phyloP scores from a whole-genome alignment of 345 rosid species.

The Odontarrhena argentea region DNA sequence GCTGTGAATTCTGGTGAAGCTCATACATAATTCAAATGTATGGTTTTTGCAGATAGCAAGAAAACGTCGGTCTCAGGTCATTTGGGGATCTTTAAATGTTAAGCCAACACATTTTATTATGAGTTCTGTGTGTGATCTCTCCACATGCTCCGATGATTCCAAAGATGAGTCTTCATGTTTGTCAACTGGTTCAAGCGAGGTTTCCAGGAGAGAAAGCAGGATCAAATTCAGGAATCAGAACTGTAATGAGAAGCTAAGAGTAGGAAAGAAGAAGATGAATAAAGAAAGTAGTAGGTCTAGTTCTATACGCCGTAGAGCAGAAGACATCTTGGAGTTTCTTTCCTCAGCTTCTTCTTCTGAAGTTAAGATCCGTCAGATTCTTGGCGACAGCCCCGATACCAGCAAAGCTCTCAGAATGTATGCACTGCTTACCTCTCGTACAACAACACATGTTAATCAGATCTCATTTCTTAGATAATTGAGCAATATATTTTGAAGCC shows the following conservation, averaged over 20 bases:
- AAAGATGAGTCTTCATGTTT: slow-evolving; percentile 52
- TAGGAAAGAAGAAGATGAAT: slow-evolving; percentile 14
- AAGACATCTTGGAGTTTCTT: slow-evolving; percentile 73
- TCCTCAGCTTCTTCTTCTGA: slow-evolving; percentile 66
- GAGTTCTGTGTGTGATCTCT: slow-evolving; percentile 30
- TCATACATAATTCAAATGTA: background rate
- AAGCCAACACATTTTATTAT: slow-evolving; percentile 23
- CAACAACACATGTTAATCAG: background rate
- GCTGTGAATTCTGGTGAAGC: slow-evolving; percentile 7
- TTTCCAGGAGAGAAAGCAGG: slow-evolving; percentile 41
- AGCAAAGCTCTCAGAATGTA: slow-evolving; percentile 97
- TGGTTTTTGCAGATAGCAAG: slow-evolving; percentile 48
- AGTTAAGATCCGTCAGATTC: slow-evolving; percentile 66
- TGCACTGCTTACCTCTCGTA: slow-evolving; percentile 13
- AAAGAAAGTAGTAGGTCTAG: slow-evolving; percentile 43
- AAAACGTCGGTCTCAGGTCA: slow-evolving; percentile 55
- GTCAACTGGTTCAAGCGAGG: slow-evolving; percentile 61
- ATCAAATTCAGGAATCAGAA: slow-evolving; percentile 37
- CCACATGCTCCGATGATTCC: slow-evolving; percentile 44
- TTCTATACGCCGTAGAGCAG: slow-evolving; percentile 64
- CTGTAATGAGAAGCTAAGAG: slow-evolving; percentile 23
- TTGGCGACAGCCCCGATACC: slow-evolving; percentile 95
- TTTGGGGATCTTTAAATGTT: slow-evolving; percentile 38
- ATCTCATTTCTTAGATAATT: background rate
- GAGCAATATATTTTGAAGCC: background rate